phyloP scores from a whole-genome alignment of 2,329 filamentous ascomycete species.

The Hymenoscyphus infarciens region DNA sequence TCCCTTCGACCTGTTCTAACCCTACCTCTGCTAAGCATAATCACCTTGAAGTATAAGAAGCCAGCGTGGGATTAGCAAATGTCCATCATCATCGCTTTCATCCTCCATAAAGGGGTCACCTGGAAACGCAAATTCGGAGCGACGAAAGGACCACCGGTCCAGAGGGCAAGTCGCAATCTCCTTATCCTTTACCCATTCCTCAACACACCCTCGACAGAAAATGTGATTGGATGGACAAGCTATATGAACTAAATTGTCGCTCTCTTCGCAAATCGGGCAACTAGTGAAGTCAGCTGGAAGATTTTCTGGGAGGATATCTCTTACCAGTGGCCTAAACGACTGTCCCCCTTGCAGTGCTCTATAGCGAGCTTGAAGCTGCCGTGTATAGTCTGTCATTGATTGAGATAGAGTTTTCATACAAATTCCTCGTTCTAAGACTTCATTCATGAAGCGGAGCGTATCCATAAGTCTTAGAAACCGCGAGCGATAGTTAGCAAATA shows the following conservation, averaged over 20 bases:
- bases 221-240: background rate
- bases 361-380: background rate
- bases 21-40: background rate
- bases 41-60: background rate
- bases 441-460: background rate
- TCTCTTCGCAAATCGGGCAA: background rate
- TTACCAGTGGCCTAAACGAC: background rate
- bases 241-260: background rate
- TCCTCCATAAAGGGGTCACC: background rate
- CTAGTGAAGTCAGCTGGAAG: background rate
- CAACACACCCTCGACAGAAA: background rate
- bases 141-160: background rate
- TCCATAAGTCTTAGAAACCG: background rate
- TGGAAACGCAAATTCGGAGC: background rate
- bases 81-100: background rate
- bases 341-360: background rate
- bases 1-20: background rate
- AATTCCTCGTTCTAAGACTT: background rate
- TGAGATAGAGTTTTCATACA: background rate
- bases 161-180: background rate
- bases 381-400: background rate
- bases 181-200: background rate
- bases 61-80: background rate
- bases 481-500: background rate
- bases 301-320: background rate